Conservation (phyloP, 257 asterid genomes). For the Solanum pennellii region DNA sequence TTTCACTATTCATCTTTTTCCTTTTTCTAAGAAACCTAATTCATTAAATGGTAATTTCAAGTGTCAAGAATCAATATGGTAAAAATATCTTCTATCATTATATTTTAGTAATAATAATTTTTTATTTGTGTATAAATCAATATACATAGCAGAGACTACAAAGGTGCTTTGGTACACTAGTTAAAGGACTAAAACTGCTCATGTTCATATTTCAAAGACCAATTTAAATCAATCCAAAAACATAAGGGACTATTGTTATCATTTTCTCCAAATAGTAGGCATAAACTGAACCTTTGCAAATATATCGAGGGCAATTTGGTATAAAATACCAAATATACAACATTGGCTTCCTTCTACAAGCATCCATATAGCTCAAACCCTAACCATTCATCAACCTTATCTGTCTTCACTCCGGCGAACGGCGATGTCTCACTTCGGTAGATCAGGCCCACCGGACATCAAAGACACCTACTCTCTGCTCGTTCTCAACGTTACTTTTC, state of each 20-base stretch:
- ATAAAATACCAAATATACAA: background rate
- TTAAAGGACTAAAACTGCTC: background rate
- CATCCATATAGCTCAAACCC: background rate
- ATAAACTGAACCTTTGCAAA: background rate
- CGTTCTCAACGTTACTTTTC: slow-evolving; percentile 55
- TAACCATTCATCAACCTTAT: background rate
- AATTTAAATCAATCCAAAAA: background rate
- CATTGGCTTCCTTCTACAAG: background rate
- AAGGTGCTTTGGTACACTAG: background rate
- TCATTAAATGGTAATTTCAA: background rate
- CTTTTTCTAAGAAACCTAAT: background rate
- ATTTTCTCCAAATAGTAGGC: background rate
- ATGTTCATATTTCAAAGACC: background rate
- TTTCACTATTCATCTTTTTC: background rate
- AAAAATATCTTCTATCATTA: background rate
- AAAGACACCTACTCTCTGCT: slow-evolving; percentile 48
- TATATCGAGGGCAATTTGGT: background rate
- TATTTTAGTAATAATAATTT: background rate
- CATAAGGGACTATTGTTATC: background rate
- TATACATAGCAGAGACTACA: background rate
- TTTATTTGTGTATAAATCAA: background rate
- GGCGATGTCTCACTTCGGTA: slow-evolving; percentile 51
- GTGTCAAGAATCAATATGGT: background rate
- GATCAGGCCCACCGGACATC: slow-evolving; percentile 53
- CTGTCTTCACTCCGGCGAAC: background rate